Conservation (phyloP, 441 rosid genomes). For the Macaranga tanarius region DNA sequence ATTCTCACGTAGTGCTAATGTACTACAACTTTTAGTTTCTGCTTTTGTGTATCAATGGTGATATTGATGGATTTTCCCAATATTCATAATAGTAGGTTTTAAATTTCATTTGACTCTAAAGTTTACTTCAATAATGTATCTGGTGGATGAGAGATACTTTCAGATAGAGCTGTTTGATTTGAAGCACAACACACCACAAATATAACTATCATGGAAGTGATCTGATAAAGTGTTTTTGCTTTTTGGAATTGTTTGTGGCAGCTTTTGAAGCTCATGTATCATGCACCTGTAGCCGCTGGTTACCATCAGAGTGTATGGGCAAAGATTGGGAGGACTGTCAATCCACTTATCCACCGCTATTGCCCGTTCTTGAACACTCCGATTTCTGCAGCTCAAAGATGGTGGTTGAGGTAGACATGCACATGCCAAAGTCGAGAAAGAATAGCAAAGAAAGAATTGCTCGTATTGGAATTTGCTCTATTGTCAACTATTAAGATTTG, state of each 20-base stretch:
- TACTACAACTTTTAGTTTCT: not conserved
- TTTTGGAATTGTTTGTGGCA: constrained; percentile 28
- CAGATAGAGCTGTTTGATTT: not conserved
- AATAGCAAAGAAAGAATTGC: not conserved
- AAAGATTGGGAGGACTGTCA: constrained; percentile 61
- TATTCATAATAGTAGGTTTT: no score
- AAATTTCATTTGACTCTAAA: not conserved
- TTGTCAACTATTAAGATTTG: constrained; percentile 5
- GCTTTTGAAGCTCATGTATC: constrained; percentile 96
- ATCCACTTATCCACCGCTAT: constrained; percentile 59
- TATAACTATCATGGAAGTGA: not conserved
- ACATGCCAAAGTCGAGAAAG: not conserved
- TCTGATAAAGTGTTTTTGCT: not conserved
- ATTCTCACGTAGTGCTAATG: not conserved
- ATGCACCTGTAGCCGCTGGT: constrained; percentile 82
- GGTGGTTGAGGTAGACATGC: constrained; percentile 79
- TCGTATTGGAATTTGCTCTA: constrained; percentile 3
- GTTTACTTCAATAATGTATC: not conserved
- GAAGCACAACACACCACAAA: no score
- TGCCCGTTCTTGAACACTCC: constrained; percentile 80
- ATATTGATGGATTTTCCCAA: not conserved
- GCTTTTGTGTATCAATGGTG: not conserved
- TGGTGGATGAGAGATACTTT: not conserved
- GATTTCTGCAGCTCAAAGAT: constrained; percentile 64
- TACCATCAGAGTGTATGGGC: constrained; percentile 94